A percentile compares a stretch with the other conserved stretches of the same genome.
These are phyloP conservation scores for Mycosarcoma mackinlayi DNA, from an alignment of 1,284 basidiomycete genomes.

Conservation along the genomic window DNA sequence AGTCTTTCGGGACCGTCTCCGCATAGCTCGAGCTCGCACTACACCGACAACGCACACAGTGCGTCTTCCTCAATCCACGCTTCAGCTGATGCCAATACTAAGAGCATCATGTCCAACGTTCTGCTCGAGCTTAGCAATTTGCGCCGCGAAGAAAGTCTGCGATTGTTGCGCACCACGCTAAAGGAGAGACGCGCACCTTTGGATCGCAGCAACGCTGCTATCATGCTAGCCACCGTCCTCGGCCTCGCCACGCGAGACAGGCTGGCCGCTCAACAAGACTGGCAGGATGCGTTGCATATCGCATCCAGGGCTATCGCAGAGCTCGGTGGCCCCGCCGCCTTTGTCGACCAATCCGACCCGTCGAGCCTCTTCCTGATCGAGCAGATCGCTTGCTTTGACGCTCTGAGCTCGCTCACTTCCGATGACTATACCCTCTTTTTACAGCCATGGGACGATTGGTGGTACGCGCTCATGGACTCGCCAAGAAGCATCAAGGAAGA, in stretches of 20 bases:
- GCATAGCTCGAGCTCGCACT: neutral
- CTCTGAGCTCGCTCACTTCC: constrained; percentile 43
- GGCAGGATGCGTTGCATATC: constrained; percentile 42
- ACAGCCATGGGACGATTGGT: constrained; percentile 51
- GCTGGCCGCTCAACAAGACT: constrained; percentile 43
- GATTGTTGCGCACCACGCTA: constrained; percentile 32
- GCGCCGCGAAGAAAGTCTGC: constrained; percentile 36
- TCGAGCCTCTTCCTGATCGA: constrained; percentile 46
- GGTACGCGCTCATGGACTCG: constrained; percentile 45
- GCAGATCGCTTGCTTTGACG: constrained; percentile 47
- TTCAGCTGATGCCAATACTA: constrained; percentile 9
- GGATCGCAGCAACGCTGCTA: constrained; percentile 32
- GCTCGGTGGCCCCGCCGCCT: constrained; percentile 39
- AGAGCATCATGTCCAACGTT: constrained; percentile 36
- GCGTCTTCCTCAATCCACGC: constrained; percentile 2
- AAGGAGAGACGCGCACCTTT: constrained; percentile 33
- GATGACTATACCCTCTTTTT: constrained; percentile 45
- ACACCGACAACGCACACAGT: neutral
- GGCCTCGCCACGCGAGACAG: constrained; percentile 39
- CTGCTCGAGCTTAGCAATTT: constrained; percentile 42
- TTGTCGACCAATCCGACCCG: constrained; percentile 37
- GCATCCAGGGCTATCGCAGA: constrained; percentile 43
- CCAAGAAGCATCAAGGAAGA: constrained; percentile 42
- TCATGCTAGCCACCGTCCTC: constrained; percentile 47
- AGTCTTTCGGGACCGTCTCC: constrained; percentile 3